These are phyloP conservation scores for Cadophora sp. DNA, from an alignment of 2,329 filamentous ascomycete genomes.

Conservation along the genomic window DNA sequence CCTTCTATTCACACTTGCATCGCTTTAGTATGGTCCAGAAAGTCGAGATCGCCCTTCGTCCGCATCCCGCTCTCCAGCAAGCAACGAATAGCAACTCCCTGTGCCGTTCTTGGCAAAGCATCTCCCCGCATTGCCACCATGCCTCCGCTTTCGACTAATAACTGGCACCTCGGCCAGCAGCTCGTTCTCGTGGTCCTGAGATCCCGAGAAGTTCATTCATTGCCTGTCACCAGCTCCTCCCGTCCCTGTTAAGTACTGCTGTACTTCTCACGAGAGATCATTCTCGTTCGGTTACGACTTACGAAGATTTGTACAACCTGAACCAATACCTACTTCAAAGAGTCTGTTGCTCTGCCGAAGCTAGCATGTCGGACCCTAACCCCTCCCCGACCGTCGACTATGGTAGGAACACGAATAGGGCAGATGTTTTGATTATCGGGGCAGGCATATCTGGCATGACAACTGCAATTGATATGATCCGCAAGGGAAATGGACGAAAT, in stretches of 20 bases:
- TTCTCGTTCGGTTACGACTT: neutral
- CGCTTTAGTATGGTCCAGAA: neutral
- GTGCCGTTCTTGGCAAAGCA: neutral
- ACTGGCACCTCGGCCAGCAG: neutral
- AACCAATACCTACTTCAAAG: neutral
- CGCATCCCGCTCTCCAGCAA: neutral
- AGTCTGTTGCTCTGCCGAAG: neutral
- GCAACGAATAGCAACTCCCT: neutral
- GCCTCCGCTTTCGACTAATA: neutral
- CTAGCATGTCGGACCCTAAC: conserved; percentile 30
- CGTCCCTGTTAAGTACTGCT: neutral
- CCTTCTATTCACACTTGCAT: neutral
- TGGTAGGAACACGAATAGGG: conserved; percentile 34
- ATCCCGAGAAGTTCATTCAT: neutral
- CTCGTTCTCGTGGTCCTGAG: neutral
- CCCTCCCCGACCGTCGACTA: conserved; percentile 28
- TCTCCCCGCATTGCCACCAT: neutral
- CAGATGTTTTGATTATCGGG: conserved; percentile 49
- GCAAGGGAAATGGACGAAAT: conserved; percentile 54
- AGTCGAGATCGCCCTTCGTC: neutral
- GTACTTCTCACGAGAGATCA: neutral
- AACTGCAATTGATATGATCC: conserved; percentile 49
- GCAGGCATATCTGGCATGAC: conserved; percentile 52
- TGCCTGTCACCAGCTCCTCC: neutral
- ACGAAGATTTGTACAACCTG: neutral